A percentile compares a stretch with the other conserved stretches of the same genome.
Conservation (phyloP, 768 basidiomycete species). For the Auricularia sp. region DNA sequence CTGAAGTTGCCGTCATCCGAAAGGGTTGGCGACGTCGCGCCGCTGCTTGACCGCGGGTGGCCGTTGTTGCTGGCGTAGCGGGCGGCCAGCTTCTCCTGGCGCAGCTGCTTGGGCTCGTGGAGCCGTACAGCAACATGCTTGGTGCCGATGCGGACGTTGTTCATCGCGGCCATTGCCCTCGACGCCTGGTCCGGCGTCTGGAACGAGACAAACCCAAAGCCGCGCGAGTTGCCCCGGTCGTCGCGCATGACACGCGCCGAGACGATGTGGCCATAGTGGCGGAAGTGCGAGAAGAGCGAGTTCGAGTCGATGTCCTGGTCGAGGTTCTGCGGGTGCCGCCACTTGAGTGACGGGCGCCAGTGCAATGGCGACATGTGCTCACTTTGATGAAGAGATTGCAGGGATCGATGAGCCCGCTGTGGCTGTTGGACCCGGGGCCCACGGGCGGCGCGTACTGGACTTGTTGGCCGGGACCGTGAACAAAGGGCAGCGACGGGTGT, state of each 20-base stretch:
- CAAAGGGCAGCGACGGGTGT: slow-evolving; percentile 43
- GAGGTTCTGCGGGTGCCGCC: slow-evolving; percentile 47
- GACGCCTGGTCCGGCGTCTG: slow-evolving; percentile 76
- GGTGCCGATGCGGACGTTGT: slow-evolving; percentile 56
- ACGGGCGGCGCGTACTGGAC: slow-evolving; percentile 67
- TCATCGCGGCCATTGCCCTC: slow-evolving; percentile 71
- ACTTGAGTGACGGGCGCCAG: background rate
- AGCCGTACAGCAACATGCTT: slow-evolving; percentile 80
- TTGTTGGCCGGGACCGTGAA: slow-evolving; percentile 85
- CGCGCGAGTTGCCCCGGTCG: slow-evolving; percentile 68
- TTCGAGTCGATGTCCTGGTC: slow-evolving; percentile 82
- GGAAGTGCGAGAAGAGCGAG: slow-evolving; percentile 72
- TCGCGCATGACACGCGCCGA: slow-evolving; percentile 92
- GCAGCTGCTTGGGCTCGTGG: slow-evolving; percentile 85
- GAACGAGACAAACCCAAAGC: slow-evolving; percentile 87
- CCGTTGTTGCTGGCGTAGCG: slow-evolving; percentile 63
- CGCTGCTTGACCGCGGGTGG: slow-evolving; percentile 71
- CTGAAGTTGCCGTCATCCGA: slow-evolving; percentile 63
- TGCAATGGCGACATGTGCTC: slow-evolving; percentile 2
- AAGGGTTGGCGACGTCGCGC: slow-evolving; percentile 75
- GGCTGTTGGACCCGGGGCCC: slow-evolving; percentile 73
- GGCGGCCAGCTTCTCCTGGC: slow-evolving; percentile 80
- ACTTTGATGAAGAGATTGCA: slow-evolving; percentile 89
- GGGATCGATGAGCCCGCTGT: slow-evolving; percentile 82
- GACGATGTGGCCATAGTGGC: slow-evolving; percentile 84